Evolutionary conservation across 1,139 yeast species (phyloP).

Genomic region (Pichia sp.): DNA sequence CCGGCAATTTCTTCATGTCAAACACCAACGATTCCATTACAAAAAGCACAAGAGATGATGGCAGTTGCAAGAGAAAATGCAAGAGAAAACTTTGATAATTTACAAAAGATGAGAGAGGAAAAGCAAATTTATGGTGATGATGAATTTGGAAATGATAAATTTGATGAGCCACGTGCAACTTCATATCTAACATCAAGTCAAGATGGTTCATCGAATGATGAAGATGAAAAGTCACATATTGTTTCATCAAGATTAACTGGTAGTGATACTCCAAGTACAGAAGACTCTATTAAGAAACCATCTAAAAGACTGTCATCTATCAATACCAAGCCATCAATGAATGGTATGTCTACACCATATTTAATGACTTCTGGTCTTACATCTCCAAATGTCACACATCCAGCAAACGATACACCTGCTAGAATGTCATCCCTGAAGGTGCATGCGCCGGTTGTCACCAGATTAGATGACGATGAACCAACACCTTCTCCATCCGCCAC

Average conservation of each 20-base stretch:
- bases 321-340: slow-evolving; percentile 27
- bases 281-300: slow-evolving; percentile 14
- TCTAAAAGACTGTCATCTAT: slow-evolving; percentile 21
- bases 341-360: slow-evolving; percentile 61
- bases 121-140: slow-evolving; percentile 23
- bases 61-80: slow-evolving; percentile 80
- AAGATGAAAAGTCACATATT: slow-evolving; percentile 18
- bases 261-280: slow-evolving; percentile 20
- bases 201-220: slow-evolving; percentile 19
- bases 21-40: slow-evolving; percentile 88
- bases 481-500: slow-evolving; percentile 13
- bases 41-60: slow-evolving; percentile 82
- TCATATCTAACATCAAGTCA: slow-evolving; percentile 7
- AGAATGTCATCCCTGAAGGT: slow-evolving; percentile 26
- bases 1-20: slow-evolving; percentile 95
- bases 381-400: slow-evolving; percentile 31
- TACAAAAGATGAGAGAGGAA: slow-evolving; percentile 38
- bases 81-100: slow-evolving; percentile 56
- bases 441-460: slow-evolving; percentile 34
- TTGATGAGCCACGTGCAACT: slow-evolving; percentile 7
- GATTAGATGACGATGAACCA: slow-evolving; percentile 23
- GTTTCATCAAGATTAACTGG: slow-evolving; percentile 9
- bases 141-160: slow-evolving; percentile 1
- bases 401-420: slow-evolving; percentile 14
- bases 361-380: slow-evolving; percentile 55